phyloP scores from a whole-genome alignment of 2,329 filamentous ascomycete genomes.

The Pestalotiopsis sp. region DNA sequence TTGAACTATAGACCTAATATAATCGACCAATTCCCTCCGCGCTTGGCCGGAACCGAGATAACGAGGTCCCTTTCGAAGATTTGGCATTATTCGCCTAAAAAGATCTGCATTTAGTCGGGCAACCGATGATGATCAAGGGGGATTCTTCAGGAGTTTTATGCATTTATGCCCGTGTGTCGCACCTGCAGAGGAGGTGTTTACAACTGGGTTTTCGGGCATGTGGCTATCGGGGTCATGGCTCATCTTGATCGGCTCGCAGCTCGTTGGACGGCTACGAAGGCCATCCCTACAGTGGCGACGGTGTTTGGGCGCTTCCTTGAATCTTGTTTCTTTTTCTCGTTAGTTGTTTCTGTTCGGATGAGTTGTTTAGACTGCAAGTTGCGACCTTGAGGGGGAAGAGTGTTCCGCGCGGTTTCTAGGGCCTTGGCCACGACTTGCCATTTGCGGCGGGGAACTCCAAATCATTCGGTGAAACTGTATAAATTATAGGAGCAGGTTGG shows the following conservation, averaged over 20 bases:
- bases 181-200: background rate
- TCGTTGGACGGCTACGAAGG: background rate
- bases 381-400: too few species aligned
- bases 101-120: conserved; percentile 9
- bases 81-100: conserved; percentile 2
- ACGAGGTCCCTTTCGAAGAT: background rate
- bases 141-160: background rate
- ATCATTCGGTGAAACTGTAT: background rate
- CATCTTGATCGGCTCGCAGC: background rate
- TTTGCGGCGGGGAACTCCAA: background rate
- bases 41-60: background rate
- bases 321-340: background rate
- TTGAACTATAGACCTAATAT: conserved; percentile 3
- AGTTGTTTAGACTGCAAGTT: too few species aligned
- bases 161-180: background rate
- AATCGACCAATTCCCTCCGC: background rate
- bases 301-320: background rate
- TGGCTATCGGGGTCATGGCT: background rate
- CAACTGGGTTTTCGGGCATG: background rate
- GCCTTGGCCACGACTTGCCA: background rate
- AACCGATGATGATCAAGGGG: conserved; percentile 7
- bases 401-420: too few species aligned
- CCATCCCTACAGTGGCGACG: background rate
- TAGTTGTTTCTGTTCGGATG: background rate
- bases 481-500: background rate